Conservation (phyloP, 2,329 filamentous ascomycete genomes). For the Trichoderma aggressivum region DNA sequence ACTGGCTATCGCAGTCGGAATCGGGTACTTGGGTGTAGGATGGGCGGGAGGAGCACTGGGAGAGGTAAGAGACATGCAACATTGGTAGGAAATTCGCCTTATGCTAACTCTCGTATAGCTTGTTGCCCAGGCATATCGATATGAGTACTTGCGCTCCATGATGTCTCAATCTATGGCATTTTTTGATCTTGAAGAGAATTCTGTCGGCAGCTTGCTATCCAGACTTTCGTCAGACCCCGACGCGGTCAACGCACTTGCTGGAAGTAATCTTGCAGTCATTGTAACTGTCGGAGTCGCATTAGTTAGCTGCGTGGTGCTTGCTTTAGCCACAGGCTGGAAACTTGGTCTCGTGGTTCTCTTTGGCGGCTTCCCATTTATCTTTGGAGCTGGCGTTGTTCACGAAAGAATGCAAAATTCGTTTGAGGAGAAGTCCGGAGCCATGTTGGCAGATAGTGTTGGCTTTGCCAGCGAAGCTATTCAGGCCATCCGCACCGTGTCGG, state of each 20-base stretch:
- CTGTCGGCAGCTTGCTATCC: not conserved
- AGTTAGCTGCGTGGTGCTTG: not conserved
- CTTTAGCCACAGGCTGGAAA: not conserved
- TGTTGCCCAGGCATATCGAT: not conserved
- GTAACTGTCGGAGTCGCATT: not conserved
- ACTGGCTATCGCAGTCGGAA: not conserved
- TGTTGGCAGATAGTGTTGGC: not conserved
- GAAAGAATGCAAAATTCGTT: constrained; percentile 4
- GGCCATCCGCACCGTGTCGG: not conserved
- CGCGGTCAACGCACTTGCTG: not conserved
- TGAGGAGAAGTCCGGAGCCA: not conserved
- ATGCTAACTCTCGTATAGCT: not conserved
- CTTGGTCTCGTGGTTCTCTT: not conserved
- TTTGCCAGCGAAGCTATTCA: not conserved
- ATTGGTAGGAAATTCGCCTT: too few species aligned
- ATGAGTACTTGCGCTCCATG: not conserved
- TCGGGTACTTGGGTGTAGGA: not conserved
- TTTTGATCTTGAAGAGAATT: not conserved
- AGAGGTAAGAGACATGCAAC: not conserved
- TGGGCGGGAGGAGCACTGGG: not conserved
- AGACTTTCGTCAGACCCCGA: not conserved
- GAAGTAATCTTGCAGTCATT: not conserved
- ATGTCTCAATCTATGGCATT: not conserved
- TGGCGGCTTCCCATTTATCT: constrained; percentile 1
- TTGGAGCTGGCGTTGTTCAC: not conserved